phyloP scores from a whole-genome alignment of 176 grass and related monocot genomes.

The Triticum urartu region DNA sequence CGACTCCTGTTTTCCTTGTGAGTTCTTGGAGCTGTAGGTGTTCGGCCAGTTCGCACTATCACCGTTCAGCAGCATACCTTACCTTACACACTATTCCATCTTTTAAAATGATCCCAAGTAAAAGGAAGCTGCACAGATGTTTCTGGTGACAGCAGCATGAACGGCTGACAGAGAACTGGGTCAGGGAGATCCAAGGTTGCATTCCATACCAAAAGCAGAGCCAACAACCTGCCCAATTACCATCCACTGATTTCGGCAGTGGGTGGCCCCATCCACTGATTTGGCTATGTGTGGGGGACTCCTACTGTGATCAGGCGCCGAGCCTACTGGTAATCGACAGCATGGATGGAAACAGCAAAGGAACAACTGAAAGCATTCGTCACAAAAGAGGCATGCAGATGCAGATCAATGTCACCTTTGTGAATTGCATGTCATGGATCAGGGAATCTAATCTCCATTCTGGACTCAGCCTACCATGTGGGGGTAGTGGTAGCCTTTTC shows the following conservation, averaged over 20 bases:
- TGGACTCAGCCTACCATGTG: constrained; percentile 27
- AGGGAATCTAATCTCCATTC: constrained; percentile 40
- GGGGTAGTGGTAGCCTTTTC: constrained; percentile 19
- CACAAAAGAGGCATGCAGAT: constrained; percentile 10
- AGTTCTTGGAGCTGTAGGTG: background rate
- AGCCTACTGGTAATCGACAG: constrained; percentile 27
- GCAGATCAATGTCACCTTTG: constrained; percentile 46
- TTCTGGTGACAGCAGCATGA: constrained; percentile 18
- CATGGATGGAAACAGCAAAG: constrained; percentile 1
- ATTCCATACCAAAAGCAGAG: constrained; percentile 20
- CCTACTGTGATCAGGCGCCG: constrained; percentile 6
- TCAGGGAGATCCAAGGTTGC: background rate
- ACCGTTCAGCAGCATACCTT: background rate
- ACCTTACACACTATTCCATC: background rate
- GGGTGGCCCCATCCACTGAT: constrained; percentile 32
- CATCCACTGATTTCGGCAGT: constrained; percentile 35
- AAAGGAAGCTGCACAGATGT: background rate
- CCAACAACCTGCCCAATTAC: constrained; percentile 12
- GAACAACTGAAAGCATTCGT: constrained; percentile 25
- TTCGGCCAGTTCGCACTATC: background rate
- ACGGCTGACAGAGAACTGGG: background rate
- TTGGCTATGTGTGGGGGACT: constrained; percentile 20
- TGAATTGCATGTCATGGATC: constrained; percentile 33
- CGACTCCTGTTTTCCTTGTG: background rate
- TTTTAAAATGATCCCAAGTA: background rate